Conservation (phyloP, 148 eudicot genomes). For the Vaccinium myrtillus region DNA sequence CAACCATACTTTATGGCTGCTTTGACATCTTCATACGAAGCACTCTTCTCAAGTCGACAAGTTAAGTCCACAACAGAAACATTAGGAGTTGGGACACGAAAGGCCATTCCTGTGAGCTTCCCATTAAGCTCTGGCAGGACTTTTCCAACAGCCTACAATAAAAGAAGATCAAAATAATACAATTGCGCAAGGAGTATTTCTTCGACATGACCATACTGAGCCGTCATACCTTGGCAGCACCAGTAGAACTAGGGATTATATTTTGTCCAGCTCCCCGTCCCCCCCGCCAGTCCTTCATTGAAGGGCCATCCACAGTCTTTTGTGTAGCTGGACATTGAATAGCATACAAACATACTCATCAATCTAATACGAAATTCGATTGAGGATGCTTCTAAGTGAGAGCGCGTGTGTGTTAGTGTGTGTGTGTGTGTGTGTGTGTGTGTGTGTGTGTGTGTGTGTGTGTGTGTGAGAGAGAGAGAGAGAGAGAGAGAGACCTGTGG, state of each 20-base stretch:
- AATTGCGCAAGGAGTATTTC: background rate
- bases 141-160: conserved; percentile 92
- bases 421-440: background rate
- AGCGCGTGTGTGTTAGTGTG: fast-evolving
- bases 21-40: conserved; percentile 88
- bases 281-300: conserved; percentile 97
- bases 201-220: background rate
- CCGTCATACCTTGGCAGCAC: conserved; percentile 85
- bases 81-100: conserved; percentile 89
- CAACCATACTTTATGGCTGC: conserved; percentile 79
- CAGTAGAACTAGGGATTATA: conserved; percentile 96
- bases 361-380: background rate
- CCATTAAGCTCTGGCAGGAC: conserved; percentile 96
- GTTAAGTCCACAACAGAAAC: conserved; percentile 97
- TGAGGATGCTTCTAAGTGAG: background rate
- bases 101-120: conserved; percentile 98
- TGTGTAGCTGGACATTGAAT: conserved; percentile 67
- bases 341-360: background rate
- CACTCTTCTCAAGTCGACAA: conserved; percentile 86
- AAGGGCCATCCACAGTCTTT: conserved; percentile 95
- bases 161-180: background rate
- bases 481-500: conserved; percentile 51
- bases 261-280: conserved; percentile 95
- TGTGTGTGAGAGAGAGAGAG: conserved; percentile 12
- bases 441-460: background rate